Percentiles rank a stretch among this genome's conserved stretches.
Evolutionary conservation across 1,139 yeast genomes (phyloP).

Genomic region (Torulaspora globosa): DNA sequence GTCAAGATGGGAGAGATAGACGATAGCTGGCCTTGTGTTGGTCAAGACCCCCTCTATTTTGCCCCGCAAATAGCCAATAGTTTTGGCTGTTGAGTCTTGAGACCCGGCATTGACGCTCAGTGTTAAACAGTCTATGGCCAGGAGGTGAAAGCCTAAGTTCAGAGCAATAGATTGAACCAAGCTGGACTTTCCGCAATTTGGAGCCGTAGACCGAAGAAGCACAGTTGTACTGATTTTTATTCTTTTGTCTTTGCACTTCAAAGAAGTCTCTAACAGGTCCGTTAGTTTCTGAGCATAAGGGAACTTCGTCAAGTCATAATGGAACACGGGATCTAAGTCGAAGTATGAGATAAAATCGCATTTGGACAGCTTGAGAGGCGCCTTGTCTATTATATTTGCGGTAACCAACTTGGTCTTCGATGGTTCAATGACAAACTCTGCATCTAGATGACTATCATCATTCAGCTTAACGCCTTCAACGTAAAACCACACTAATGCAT

Average conservation of each 20-base stretch:
- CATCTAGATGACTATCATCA: conserved; percentile 31
- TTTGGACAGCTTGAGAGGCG: conserved; percentile 17
- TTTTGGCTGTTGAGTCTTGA: conserved; percentile 71
- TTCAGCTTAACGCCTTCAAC: conserved; percentile 41
- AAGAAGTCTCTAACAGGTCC: conserved; percentile 48
- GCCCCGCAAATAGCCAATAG: conserved; percentile 73
- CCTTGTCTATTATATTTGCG: conserved; percentile 18
- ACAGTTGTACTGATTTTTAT: conserved; percentile 55
- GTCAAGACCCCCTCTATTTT: conserved; percentile 59
- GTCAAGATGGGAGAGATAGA: conserved; percentile 72
- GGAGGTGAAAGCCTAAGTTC: conserved; percentile 62
- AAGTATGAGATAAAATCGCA: conserved; percentile 51
- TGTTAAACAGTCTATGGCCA: conserved; percentile 65
- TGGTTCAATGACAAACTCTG: conserved; percentile 31
- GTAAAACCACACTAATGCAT: conserved; percentile 83
- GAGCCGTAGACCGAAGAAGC: conserved; percentile 60
- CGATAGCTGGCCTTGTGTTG: conserved; percentile 40
- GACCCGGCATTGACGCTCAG: conserved; percentile 47
- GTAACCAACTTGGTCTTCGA: conserved; percentile 27
- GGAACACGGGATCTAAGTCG: conserved; percentile 39
- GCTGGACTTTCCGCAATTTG: conserved; percentile 78
- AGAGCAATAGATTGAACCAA: conserved; percentile 53
- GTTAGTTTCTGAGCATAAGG: conserved; percentile 51
- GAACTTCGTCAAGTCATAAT: conserved; percentile 39
- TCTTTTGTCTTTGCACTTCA: conserved; percentile 35